Percentiles rank a stretch among this genome's conserved stretches.
phyloP scores from a whole-genome alignment of 768 basidiomycete genomes.

The Calocybe indica region DNA sequence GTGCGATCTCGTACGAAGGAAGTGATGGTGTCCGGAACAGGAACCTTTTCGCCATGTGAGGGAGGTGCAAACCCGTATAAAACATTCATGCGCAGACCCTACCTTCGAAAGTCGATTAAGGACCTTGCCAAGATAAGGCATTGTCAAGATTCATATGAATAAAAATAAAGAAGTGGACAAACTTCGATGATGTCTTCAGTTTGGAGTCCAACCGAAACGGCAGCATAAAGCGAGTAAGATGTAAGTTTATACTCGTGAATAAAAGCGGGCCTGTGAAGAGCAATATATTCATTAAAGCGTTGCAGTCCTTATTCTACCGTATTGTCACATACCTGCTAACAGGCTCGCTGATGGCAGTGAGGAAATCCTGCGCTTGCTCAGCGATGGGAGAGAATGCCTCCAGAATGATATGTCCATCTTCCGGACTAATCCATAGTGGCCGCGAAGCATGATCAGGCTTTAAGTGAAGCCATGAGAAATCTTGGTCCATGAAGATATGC shows the following conservation, averaged over 20 bases:
- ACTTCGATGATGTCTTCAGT: slow-evolving; percentile 99
- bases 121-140: slow-evolving; percentile 46
- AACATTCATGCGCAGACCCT: slow-evolving; percentile 8
- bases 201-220: slow-evolving; percentile 95
- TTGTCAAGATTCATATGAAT: slow-evolving; percentile 11
- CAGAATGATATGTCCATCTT: slow-evolving; percentile 89
- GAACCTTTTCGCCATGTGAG: slow-evolving; percentile 51
- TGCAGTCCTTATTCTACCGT: neutral
- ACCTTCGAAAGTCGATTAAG: slow-evolving; percentile 80
- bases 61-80: slow-evolving; percentile 1
- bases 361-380: slow-evolving; percentile 96
- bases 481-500: slow-evolving; percentile 78
- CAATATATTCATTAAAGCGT: slow-evolving; percentile 9
- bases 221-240: slow-evolving; percentile 95
- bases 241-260: slow-evolving; percentile 99
- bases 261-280: slow-evolving; percentile 72
- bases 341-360: slow-evolving; percentile 97
- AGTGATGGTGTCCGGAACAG: slow-evolving; percentile 83
- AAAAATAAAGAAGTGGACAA: slow-evolving; percentile 28
- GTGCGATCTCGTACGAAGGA: slow-evolving; percentile 91
- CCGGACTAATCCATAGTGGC: slow-evolving; percentile 94
- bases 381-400: slow-evolving; percentile 98
- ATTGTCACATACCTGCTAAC: slow-evolving; percentile 81
- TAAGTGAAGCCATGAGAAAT: slow-evolving; percentile 81
- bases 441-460: slow-evolving; percentile 89